Evolutionary conservation across 108 stramenopile species (phyloP), one percentile per base, ranked within the genome.

Genomic region (Halocafeteria seosinensis): DNA sequence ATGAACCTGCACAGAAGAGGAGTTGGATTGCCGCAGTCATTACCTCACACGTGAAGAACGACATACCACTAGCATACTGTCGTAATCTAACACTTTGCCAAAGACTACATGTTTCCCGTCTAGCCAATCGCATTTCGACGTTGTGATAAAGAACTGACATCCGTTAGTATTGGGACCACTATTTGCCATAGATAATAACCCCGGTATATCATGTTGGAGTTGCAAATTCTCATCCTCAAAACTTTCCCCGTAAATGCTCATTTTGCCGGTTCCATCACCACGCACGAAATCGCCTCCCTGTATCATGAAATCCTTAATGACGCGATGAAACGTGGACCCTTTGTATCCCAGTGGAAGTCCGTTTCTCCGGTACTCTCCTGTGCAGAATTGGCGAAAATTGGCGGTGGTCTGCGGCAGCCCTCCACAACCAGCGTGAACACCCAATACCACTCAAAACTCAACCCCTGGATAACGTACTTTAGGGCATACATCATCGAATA

Each of bases 291-390:
- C 65, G 31, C 95, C 95, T 30, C 90, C 91, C 38, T 88, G 85
- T 55, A 88, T 79, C 91, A 92, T 92, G 58, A 92, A 92, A 61
- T 89, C 78, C 65, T 84, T 87, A 66, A 92, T 92, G 29, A 92
- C 42, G 5, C 53, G 53, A 71, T 93, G 91, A 76, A 93, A 90
- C 36, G 64, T 68, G 63, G 72, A 71, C 28, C 82, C 85, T 73
- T 86, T 80, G 80, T 87, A 93, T 28, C 91, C 91, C 72, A 55
- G 9, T 55, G 53, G 53, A 86, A 86, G 57, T 86, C 90, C 62
- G 65, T 71, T 31, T 9, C 12, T 55, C 53, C 12, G 29, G 53
- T 9, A 55, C 38, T 86, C 81, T 25, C 65, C 65, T 3, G 65
- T 66, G 65, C 65, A 66, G 17, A 66, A 62, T 60, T 66, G 65